A percentile compares a stretch with the other conserved stretches of the same genome.
Conservation (phyloP, 2,329 filamentous ascomycete genomes). For the Albophoma yamanashiensis region DNA sequence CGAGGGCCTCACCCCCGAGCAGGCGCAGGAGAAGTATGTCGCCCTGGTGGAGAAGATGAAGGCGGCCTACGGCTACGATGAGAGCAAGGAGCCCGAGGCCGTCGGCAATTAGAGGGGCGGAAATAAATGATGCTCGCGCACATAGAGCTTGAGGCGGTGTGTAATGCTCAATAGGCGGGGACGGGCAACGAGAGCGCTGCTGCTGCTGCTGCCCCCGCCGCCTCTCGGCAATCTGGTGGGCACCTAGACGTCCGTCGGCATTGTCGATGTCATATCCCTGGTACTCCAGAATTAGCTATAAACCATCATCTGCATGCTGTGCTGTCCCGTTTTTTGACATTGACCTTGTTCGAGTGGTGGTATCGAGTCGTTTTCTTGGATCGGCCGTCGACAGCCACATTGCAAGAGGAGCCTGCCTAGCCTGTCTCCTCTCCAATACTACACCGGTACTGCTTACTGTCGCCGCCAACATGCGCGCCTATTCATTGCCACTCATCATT, state of each 20-base stretch:
- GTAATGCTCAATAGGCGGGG: not conserved
- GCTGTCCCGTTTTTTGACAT: not conserved
- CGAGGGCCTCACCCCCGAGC: constrained; percentile 46
- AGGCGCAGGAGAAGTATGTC: constrained; percentile 71
- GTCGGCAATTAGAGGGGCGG: constrained; percentile 23
- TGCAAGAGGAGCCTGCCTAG: not conserved
- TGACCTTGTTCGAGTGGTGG: not conserved
- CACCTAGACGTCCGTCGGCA: not conserved
- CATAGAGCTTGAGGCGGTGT: not conserved
- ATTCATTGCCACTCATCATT: not conserved
- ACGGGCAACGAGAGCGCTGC: not conserved
- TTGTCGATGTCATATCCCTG: not conserved
- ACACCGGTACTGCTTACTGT: not conserved
- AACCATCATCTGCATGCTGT: not conserved
- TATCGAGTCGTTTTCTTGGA: not conserved
- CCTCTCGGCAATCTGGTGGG: too few relatives aligned
- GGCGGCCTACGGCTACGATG: constrained; percentile 55
- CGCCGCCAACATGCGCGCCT: not conserved
- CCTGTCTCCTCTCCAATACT: not conserved
- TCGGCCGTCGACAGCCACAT: not conserved
- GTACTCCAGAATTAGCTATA: not conserved
- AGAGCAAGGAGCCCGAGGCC: constrained; percentile 50
- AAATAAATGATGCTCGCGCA: not conserved
- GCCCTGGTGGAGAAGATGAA: constrained; percentile 62
- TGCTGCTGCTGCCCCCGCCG: not conserved